phyloP scores from a whole-genome alignment of 352 stramenopile genomes.

The Phytopythium ostracodes region DNA sequence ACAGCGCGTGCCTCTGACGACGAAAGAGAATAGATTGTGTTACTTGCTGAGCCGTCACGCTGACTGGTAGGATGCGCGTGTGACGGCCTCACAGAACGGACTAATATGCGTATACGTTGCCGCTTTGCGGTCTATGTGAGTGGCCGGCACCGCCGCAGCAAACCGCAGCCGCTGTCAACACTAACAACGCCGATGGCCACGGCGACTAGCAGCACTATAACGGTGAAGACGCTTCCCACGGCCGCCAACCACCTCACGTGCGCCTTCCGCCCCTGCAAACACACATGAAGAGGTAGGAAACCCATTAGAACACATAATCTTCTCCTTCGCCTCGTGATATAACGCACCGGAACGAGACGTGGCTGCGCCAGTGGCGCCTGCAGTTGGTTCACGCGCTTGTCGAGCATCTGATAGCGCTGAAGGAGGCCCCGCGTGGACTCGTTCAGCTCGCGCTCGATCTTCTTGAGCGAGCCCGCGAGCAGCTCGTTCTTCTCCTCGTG shows the following conservation, averaged over 20 bases:
- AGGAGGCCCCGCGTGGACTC: slow-evolving; percentile 49
- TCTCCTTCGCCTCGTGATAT: background rate
- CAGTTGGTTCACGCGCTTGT: slow-evolving; percentile 58
- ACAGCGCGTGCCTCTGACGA: background rate
- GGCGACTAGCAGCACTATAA: slow-evolving; percentile 28
- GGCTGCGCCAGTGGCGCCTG: slow-evolving; percentile 38
- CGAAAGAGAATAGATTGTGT: background rate
- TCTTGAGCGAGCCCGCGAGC: slow-evolving; percentile 50
- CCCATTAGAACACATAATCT: no score
- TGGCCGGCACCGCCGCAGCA: slow-evolving; percentile 36
- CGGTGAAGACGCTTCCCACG: slow-evolving; percentile 8
- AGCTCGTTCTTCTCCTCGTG: slow-evolving; percentile 64
- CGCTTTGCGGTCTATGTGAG: slow-evolving; percentile 33
- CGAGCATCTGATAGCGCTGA: slow-evolving; percentile 51
- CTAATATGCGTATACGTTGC: background rate
- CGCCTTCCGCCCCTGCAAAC: slow-evolving; percentile 31
- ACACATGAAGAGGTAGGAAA: no score
- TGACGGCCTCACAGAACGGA: no score
- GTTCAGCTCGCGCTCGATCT: slow-evolving; percentile 57
- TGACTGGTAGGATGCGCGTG: background rate
- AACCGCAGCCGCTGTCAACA: slow-evolving; percentile 32
- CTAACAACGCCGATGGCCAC: slow-evolving; percentile 21
- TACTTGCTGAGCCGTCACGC: background rate
- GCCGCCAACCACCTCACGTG: slow-evolving; percentile 20
- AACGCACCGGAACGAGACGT: slow-evolving; percentile 37